phyloP scores from a whole-genome alignment of 208 protist genomes.

The Strigomonas culicis region DNA sequence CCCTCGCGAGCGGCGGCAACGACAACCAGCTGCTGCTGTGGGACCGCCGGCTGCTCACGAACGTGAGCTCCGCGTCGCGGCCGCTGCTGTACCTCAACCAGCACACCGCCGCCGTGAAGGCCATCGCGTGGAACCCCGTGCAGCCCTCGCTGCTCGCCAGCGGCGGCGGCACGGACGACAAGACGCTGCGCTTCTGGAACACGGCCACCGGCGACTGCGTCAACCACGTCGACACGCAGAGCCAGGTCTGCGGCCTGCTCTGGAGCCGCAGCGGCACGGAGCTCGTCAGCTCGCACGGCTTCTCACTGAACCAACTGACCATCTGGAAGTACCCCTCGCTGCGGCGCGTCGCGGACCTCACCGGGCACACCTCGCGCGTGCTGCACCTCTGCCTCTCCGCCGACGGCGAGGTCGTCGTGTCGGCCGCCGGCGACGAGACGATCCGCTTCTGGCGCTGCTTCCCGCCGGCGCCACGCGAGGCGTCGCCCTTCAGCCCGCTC shows the following conservation, averaged over 20 bases:
- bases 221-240: conserved; percentile 94
- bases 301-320: conserved; percentile 97
- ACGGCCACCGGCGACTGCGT: conserved; percentile 92
- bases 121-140: conserved; percentile 98
- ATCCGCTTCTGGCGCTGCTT: conserved; percentile 95
- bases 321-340: conserved; percentile 99
- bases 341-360: conserved; percentile 95
- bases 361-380: conserved; percentile 97
- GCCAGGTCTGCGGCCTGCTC: conserved; percentile 96
- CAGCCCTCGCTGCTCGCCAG: conserved; percentile 95
- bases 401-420: conserved; percentile 97
- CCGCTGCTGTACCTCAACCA: conserved; percentile 89
- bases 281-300: conserved; percentile 98
- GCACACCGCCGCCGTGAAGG: conserved; percentile 97
- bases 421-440: conserved; percentile 98
- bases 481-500: conserved; percentile 17
- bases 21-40: conserved; percentile 98
- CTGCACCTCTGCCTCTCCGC: conserved; percentile 96
- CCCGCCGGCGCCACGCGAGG: conserved; percentile 27
- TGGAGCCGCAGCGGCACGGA: conserved; percentile 96
- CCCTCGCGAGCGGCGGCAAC: conserved; percentile 97
- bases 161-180: conserved; percentile 98
- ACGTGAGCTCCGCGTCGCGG: conserved; percentile 14
- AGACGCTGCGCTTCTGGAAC: conserved; percentile 98
- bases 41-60: conserved; percentile 63